phyloP scores from a whole-genome alignment of 805 yeast species.

The Lipomyces lipofer region DNA sequence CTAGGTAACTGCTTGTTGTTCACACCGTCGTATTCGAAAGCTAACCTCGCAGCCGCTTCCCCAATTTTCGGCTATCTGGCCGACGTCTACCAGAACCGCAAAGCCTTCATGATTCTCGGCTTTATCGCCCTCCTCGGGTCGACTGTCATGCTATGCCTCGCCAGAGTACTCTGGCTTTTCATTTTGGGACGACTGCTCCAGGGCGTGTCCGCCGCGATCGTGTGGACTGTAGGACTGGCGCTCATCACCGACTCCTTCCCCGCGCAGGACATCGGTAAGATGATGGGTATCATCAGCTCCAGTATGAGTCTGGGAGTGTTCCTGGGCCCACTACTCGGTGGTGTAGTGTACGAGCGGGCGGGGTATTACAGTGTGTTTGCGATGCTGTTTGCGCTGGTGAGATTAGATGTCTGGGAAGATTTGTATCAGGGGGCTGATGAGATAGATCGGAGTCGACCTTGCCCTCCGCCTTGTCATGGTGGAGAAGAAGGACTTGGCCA shows the following conservation, averaged over 20 bases:
- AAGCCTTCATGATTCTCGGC: constrained; percentile 38
- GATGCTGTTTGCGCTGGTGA: constrained; percentile 36
- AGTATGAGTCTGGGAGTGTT: constrained; percentile 38
- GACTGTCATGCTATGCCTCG: constrained; percentile 37
- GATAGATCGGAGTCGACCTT: constrained; percentile 34
- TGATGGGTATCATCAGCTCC: constrained; percentile 38
- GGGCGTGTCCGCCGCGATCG: constrained; percentile 40
- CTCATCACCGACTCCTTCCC: constrained; percentile 37
- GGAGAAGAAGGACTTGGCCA: constrained; percentile 32
- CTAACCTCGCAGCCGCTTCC: constrained; percentile 26
- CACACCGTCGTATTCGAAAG: too few relatives aligned
- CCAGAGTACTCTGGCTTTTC: constrained; percentile 35
- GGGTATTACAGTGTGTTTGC: constrained; percentile 41
- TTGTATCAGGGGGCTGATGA: too few relatives aligned
- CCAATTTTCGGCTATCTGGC: constrained; percentile 37
- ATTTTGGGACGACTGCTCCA: constrained; percentile 39
- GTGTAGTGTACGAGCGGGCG: constrained; percentile 37
- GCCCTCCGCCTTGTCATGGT: constrained; percentile 39
- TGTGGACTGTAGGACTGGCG: constrained; percentile 43
- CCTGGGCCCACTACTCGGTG: constrained; percentile 42
- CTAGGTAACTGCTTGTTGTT: too few relatives aligned
- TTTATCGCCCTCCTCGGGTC: constrained; percentile 37
- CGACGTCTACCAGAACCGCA: constrained; percentile 34
- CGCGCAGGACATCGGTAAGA: constrained; percentile 36
- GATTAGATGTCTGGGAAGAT: not conserved